These are phyloP conservation scores for Polymyxa betae DNA, from an alignment of 208 protist genomes.

Conservation along the genomic window DNA sequence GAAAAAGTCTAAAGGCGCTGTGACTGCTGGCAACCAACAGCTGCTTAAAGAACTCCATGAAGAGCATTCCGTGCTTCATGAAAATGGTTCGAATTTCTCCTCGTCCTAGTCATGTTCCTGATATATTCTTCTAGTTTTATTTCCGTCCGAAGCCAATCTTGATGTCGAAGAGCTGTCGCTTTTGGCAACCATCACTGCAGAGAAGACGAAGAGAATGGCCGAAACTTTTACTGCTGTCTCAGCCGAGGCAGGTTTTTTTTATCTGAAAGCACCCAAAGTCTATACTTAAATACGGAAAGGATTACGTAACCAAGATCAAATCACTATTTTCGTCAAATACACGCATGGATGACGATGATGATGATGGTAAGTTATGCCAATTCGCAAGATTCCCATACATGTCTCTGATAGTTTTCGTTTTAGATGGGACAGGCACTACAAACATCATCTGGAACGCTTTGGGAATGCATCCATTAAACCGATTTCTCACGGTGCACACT, in stretches of 20 bases:
- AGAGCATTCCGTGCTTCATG: background rate
- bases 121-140: background rate
- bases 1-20: background rate
- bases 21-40: background rate
- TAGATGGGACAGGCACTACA: background rate
- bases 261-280: background rate
- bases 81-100: background rate
- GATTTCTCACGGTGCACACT: background rate
- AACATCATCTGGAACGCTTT: background rate
- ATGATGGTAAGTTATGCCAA: background rate
- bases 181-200: background rate
- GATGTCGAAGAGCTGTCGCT: conserved; percentile 14
- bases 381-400: too few relatives aligned
- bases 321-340: background rate
- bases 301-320: background rate
- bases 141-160: conserved; percentile 10
- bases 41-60: background rate
- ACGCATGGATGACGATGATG: conserved; percentile 32
- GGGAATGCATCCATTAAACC: background rate
- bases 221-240: background rate
- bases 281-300: too few relatives aligned
- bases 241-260: background rate
- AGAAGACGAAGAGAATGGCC: background rate
- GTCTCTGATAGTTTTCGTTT: too few relatives aligned
- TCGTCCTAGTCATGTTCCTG: background rate